Evolutionary conservation across 306 rosid genomes (phyloP), one percentile per base, ranked within the genome.

Genomic region (Malus fusca): DNA sequence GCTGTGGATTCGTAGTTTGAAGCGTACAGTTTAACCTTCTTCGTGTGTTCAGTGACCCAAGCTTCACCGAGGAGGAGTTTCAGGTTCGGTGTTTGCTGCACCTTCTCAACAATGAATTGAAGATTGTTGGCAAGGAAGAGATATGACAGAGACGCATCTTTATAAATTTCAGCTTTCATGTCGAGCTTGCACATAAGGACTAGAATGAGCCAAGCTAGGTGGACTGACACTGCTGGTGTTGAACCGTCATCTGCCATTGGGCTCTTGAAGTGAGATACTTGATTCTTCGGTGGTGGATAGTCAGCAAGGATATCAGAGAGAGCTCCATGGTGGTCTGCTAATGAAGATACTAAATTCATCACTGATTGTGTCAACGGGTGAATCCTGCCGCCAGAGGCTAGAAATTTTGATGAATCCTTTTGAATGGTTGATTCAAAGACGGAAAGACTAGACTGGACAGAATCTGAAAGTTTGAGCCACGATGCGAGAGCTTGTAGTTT

Each of bases 111-210:
- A 44, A 88, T 78, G 86, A 66, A 84, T 3, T 80, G 81, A 40
- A 86, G 87, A 74, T 86, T 86, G 80, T 84, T 88, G 55, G 84
- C 80, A 6, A 85, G 84, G 81, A 86, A 85, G 53, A 88, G 84
- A 43, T 86, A 86, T 2, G 90, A 80, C 66, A 88, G 42, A 1
- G 89, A 64, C 11, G 67, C 90, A 73, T 88, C 88, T 71, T 74
- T 88, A 82, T 84, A 84, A 10, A 72, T 63, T 77, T 75, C 79
- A 25, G 88, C 88, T 78, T 86, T 86, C 55, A 37, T 65, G 56
- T 88, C 88, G 4, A 86, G 85, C 75, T 88, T 88, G 79, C 92
- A 82, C 42, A 88, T 11, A 40, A 88, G 92, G 78, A 80, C 87
- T 37, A 86, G 66, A 53, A 86, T 69, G 46, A 88, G 86, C 85